Percentiles rank a stretch among this genome's conserved stretches.
phyloP scores from a whole-genome alignment of 129 eudicot species.

The Sambucus nigra region DNA sequence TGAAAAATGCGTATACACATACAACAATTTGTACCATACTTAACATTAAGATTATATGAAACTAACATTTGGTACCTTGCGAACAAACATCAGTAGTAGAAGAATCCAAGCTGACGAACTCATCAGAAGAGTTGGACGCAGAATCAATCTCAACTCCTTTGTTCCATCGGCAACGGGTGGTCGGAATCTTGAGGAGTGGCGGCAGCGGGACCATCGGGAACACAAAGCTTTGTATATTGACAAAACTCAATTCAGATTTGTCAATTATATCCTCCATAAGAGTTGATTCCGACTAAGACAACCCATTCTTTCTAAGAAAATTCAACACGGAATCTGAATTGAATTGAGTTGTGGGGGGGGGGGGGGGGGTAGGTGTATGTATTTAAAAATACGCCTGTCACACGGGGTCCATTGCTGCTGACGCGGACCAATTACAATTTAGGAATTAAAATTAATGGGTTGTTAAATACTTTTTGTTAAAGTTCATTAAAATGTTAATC shows the following conservation, averaged over 20 bases:
- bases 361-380: too few relatives aligned
- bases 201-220: conserved; percentile 60
- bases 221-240: conserved; percentile 43
- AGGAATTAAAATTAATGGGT: too few relatives aligned
- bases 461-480: too few relatives aligned
- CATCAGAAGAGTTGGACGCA: conserved; percentile 44
- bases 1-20: not conserved
- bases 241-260: conserved; percentile 29
- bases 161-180: conserved; percentile 15
- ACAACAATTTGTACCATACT: not conserved
- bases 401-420: too few relatives aligned
- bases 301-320: conserved; percentile 56
- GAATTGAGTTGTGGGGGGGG: too few relatives aligned
- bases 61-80: conserved; percentile 39
- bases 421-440: too few relatives aligned
- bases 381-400: too few relatives aligned
- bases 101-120: conserved; percentile 77
- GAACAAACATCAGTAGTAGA: conserved; percentile 55
- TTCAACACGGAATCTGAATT: conserved; percentile 58
- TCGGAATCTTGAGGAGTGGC: conserved; percentile 55
- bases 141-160: conserved; percentile 14
- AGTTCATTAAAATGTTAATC: too few relatives aligned
- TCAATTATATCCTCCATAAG: conserved; percentile 59
- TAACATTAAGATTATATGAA: not conserved
- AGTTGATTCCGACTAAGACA: conserved; percentile 71